Evolutionary conservation across 1,284 basidiomycete genomes (phyloP).

Genomic region (Irpex lacteus): DNA sequence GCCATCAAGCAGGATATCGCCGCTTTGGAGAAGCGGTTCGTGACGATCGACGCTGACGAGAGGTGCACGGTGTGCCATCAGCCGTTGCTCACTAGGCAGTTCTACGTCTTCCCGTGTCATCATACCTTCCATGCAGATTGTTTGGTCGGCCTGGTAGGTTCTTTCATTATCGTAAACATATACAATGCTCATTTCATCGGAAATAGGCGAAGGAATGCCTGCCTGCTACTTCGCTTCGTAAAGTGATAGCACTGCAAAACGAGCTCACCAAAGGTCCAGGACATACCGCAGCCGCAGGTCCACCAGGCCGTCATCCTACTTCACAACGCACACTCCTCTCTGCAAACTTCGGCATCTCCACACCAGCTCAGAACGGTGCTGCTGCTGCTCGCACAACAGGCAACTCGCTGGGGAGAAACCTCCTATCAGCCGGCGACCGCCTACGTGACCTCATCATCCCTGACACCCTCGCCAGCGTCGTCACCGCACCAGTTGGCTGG

Average conservation of each 20-base stretch:
- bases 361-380: slow-evolving; percentile 47
- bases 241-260: slow-evolving; percentile 81
- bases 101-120: slow-evolving; percentile 98
- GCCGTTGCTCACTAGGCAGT: slow-evolving; percentile 82
- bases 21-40: slow-evolving; percentile 85
- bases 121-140: slow-evolving; percentile 97
- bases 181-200: too few species aligned
- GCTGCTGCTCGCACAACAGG: slow-evolving; percentile 35
- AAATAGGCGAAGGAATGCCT: slow-evolving; percentile 86
- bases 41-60: slow-evolving; percentile 88
- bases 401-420: slow-evolving; percentile 71
- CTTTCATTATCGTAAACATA: slow-evolving; percentile 4
- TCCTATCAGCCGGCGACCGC: slow-evolving; percentile 86
- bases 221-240: slow-evolving; percentile 75
- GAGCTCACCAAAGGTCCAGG: slow-evolving; percentile 67
- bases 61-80: slow-evolving; percentile 82
- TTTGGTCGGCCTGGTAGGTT: slow-evolving; percentile 82
- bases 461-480: slow-evolving; percentile 78
- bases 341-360: slow-evolving; percentile 58
- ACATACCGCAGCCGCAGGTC: slow-evolving; percentile 31
- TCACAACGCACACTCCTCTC: slow-evolving; percentile 69
- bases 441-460: slow-evolving; percentile 90
- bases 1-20: slow-evolving; percentile 92
- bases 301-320: slow-evolving; percentile 40
- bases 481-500: slow-evolving; percentile 63